Conservation (phyloP, 805 yeast species). For the Nakazawaea anatomiae region DNA sequence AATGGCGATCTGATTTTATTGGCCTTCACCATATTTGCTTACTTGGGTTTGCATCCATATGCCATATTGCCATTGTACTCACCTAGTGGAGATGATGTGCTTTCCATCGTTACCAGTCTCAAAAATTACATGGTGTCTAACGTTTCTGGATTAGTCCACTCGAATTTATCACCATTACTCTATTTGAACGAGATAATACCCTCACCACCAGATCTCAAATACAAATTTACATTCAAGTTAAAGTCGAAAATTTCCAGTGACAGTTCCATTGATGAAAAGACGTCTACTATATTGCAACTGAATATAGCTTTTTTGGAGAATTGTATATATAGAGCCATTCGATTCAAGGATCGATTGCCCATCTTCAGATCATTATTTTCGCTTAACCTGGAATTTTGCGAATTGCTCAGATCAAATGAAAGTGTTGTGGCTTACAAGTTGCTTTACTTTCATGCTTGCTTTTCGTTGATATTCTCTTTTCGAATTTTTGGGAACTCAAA, state of each 20-base stretch:
- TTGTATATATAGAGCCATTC: background rate
- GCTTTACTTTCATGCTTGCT: background rate
- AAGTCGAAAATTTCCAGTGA: background rate
- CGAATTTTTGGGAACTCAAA: background rate
- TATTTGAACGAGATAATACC: background rate
- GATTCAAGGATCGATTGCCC: background rate
- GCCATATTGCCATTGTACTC: background rate
- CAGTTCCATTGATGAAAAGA: background rate
- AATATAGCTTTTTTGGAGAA: background rate
- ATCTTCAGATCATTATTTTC: background rate
- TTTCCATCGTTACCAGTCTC: background rate
- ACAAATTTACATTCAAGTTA: background rate
- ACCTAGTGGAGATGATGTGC: background rate
- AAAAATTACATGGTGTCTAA: background rate
- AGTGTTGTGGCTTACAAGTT: background rate
- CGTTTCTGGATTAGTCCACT: background rate
- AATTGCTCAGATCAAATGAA: background rate
- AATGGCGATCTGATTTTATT: background rate
- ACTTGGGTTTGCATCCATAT: background rate
- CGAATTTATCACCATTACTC: background rate
- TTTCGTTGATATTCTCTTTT: background rate
- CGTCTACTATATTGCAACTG: background rate
- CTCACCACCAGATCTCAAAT: background rate
- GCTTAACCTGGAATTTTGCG: background rate
- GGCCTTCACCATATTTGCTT: background rate